Evolutionary conservation across 2,329 filamentous ascomycete species (phyloP), one percentile per base, ranked within the genome.

Genomic region (Hymenoscyphus scutula): DNA sequence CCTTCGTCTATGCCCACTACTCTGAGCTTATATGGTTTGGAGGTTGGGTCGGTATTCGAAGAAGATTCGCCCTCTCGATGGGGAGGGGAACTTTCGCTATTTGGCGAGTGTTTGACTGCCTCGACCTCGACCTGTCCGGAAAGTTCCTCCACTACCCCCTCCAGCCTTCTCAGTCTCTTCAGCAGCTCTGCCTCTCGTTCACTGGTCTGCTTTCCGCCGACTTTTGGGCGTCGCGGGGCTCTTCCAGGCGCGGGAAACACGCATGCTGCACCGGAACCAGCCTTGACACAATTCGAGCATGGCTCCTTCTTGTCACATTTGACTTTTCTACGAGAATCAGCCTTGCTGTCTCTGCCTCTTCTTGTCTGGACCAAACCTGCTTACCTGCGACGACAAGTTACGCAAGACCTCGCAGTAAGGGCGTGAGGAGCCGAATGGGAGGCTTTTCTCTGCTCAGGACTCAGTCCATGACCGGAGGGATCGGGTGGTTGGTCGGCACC

Each of bases 241-340:
- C 89, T 82, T 10, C 89, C 89, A 0, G 89, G 89, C 2, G 88
- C 87, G 1, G 89, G 89, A 72, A 90, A 92, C 56, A 91, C 78
- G 74, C 89, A 92, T 68, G 88, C 84, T 62, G 89, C 89, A 69
- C 87, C 79, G 48, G 89, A 89, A 69, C 87, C 79, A 48, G 87
- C 88, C 67, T 88, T 84, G 51, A 84, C 83, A 74, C 89, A 92
- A 74, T 92, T 92, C 69, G 85, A 85, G 75, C 89, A 92, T 17
- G 89, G 90, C 85, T 70, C 84, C 82, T 78, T 56, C 55, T 92
- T 92, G 78, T 92, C 88, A 80, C 89, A 92, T 71, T 89, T 88
- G 60, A 92, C 89, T 75, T 90, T 89, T 30, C 53, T 54, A 17
- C 17, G 10, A 3, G 25, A 51, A 13, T 51, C 45, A 51, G n/a